Evolutionary conservation across 208 protist species (phyloP).

Genomic region (Balamuthia mandrillaris): DNA sequence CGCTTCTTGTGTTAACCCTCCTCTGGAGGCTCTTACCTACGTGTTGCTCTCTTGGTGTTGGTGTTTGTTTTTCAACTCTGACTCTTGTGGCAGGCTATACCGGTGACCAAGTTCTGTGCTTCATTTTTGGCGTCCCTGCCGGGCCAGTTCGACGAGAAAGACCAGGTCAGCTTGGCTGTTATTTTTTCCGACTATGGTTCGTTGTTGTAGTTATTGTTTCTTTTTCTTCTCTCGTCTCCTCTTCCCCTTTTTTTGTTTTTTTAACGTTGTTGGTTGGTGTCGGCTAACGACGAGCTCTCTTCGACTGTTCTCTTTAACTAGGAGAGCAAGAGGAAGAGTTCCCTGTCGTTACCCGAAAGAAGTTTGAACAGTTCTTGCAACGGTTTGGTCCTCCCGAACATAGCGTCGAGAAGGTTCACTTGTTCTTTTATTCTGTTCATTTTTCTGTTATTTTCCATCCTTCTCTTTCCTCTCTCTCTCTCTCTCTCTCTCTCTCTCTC

Average conservation of each 20-base stretch:
- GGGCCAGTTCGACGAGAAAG: not conserved
- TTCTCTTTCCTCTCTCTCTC: not conserved
- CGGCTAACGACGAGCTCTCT: not conserved
- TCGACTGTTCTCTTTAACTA: not conserved
- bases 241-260: not conserved
- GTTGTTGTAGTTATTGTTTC: no score
- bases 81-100: not conserved
- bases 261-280: not conserved
- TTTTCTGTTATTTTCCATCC: not conserved
- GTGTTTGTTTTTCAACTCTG: no score
- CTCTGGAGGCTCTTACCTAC: not conserved
- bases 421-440: not conserved
- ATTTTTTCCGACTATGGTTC: constrained; percentile 29
- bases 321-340: constrained; percentile 36
- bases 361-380: constrained; percentile 17
- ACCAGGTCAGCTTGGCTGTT: constrained; percentile 18
- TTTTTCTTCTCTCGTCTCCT: not conserved
- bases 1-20: not conserved
- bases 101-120: constrained; percentile 16
- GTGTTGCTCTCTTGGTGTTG: no score
- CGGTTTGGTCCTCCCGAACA: constrained; percentile 16
- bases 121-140: not conserved
- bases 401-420: not conserved
- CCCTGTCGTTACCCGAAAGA: not conserved
- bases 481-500: not conserved